These are phyloP conservation scores for Eucalyptus brandiana DNA, from an alignment of 345 rosid species.

Conservation along the genomic window DNA sequence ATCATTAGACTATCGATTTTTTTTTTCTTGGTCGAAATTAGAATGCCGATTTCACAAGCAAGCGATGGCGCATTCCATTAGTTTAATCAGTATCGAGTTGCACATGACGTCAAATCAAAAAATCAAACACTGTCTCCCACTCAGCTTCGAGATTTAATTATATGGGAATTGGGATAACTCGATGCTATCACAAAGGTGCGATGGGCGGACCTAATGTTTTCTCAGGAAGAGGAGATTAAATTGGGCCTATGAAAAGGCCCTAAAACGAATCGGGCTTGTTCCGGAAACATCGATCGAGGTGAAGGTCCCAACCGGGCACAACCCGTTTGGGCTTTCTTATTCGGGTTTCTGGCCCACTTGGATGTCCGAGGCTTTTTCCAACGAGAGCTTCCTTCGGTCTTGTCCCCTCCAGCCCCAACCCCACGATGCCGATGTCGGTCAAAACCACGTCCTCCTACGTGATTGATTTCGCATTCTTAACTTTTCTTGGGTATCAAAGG, in stretches of 20 bases:
- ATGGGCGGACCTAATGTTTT: neutral
- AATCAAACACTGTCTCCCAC: neutral
- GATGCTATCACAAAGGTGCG: neutral
- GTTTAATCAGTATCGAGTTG: neutral
- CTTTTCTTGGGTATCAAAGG: neutral
- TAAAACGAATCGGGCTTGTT: neutral
- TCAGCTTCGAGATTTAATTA: neutral
- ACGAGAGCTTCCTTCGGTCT: neutral
- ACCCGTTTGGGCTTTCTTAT: neutral
- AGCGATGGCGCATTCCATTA: neutral
- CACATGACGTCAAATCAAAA: neutral
- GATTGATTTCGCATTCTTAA: too few relatives aligned
- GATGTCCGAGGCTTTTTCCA: neutral
- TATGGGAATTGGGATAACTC: neutral
- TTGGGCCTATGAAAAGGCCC: neutral
- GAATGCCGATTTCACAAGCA: neutral
- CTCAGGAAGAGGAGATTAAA: neutral
- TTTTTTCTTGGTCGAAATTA: too few relatives aligned
- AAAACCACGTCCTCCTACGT: too few relatives aligned
- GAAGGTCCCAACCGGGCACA: neutral
- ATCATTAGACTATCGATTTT: neutral
- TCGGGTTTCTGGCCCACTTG: neutral
- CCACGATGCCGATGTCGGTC: neutral
- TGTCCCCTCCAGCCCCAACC: neutral
- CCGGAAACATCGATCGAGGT: neutral